These are phyloP conservation scores for Penicillium atrosanguineum DNA, from an alignment of 495 filamentous ascomycete species.

Conservation along the genomic window DNA sequence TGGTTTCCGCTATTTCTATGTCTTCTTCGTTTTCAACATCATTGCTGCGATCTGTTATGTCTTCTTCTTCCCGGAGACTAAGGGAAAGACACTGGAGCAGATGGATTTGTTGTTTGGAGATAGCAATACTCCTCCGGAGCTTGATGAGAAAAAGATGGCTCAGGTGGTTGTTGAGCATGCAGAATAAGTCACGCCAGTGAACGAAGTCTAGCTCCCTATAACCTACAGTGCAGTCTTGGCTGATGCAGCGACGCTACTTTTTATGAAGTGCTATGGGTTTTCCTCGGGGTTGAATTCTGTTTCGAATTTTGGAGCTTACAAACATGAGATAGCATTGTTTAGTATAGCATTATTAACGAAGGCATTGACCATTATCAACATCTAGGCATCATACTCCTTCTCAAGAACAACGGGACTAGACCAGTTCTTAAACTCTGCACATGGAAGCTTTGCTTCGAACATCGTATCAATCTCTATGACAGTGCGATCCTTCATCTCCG, in stretches of 20 bases:
- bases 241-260: too few relatives aligned
- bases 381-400: background rate
- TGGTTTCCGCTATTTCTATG: constrained; percentile 49
- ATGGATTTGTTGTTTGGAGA: constrained; percentile 53
- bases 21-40: constrained; percentile 47
- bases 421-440: constrained; percentile 9
- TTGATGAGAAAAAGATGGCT: too few relatives aligned
- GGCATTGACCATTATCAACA: background rate
- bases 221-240: too few relatives aligned
- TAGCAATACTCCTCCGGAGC: too few relatives aligned
- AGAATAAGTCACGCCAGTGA: too few relatives aligned
- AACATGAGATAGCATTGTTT: too few relatives aligned
- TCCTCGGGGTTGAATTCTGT: too few relatives aligned
- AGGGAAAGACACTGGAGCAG: constrained; percentile 49
- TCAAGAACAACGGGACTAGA: background rate
- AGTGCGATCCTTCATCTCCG: constrained; percentile 27
- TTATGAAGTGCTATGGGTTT: too few relatives aligned
- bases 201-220: too few relatives aligned
- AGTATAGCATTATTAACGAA: too few relatives aligned
- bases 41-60: constrained; percentile 38
- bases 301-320: too few relatives aligned
- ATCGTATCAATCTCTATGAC: constrained; percentile 23
- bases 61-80: constrained; percentile 51
- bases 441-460: constrained; percentile 17
- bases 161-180: too few relatives aligned